Conservation (phyloP, 176 grass and related monocot species). For the Panicum miliaceum region DNA sequence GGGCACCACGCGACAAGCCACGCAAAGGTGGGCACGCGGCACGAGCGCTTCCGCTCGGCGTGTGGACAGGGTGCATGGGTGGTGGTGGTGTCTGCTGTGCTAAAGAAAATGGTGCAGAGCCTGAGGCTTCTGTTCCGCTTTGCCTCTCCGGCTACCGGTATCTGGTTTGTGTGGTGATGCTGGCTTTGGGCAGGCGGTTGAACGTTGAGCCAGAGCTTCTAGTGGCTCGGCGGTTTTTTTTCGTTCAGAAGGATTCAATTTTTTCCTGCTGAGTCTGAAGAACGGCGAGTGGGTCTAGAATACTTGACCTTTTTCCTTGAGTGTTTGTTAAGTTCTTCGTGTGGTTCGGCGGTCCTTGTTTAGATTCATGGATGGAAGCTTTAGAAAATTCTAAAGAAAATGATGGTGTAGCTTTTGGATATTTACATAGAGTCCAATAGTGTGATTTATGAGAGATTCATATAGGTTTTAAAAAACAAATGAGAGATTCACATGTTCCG, state of each 20-base stretch:
- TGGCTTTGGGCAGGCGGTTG: slow-evolving; percentile 12
- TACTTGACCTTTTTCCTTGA: neutral
- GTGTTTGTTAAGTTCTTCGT: neutral
- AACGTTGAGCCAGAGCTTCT: neutral
- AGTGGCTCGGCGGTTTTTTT: neutral
- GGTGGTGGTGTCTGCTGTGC: rapidly evolving
- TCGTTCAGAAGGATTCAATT: neutral
- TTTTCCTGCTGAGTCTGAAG: neutral
- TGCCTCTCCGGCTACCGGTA: neutral
- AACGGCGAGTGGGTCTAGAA: neutral
- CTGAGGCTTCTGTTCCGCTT: neutral
- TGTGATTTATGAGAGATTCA: neutral
- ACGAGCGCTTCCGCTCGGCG: neutral
- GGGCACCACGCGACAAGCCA: slow-evolving; percentile 16
- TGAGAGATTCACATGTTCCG: neutral
- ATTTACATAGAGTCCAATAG: neutral
- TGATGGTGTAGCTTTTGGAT: neutral
- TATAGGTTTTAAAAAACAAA: too few relatives aligned
- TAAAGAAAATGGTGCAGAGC: too few relatives aligned
- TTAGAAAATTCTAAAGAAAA: neutral
- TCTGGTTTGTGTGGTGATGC: neutral
- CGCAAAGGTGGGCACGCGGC: slow-evolving; percentile 8
- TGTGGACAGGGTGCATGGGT: slow-evolving; percentile 45
- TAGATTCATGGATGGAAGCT: neutral
- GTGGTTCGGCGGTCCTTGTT: neutral